Evolutionary conservation across 495 filamentous ascomycete genomes (phyloP), one percentile per base, ranked within the genome.

Genomic region (Parachaetomium inaequale): DNA sequence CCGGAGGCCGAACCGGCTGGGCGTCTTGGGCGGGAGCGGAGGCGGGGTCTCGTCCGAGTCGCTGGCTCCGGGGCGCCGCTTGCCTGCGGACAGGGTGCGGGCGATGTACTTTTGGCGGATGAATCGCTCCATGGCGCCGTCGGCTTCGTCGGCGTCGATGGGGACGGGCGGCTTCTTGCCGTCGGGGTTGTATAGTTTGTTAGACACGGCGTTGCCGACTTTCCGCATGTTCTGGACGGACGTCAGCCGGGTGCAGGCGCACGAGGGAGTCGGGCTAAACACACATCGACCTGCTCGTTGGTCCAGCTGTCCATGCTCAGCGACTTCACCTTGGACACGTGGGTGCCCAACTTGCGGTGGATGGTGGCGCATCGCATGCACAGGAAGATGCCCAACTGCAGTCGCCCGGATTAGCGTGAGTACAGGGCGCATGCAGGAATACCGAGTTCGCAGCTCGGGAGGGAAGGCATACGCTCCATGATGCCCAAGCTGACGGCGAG

Each of bases 321-420:
- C 10, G 92, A 96, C 75, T 98, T 98, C 75, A 98, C 91, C 75
- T 98, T 98, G 47, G 93, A 96, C 59, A 98, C 90, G 72, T 98
- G 94, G 55, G 93, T 98, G 55, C 95, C 95, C 68, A 98, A 81
- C 76, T 98, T 98, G 68, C 94, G 91, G 79, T 98, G 94, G 72
- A 98, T 80, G 31, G 91, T 84, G 59, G 93, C 94, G 83, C 94
- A 98, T 72, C 95, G 91, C 88, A 97, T 93, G 78, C 94, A 98
- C 7, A 98, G 83, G 76, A 98, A 98, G 55, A 97, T 85, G 34
- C 94, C 94, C 75, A 98, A 81, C 92, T 96, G 57, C 62, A 55
- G 61, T 32, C 17, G 45, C 54, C 70, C 67, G 57, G 54, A 56
- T 68, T 55, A 70, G 65, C 53, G 42, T 61, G 25, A 34, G 53